Evolutionary conservation across 73 alveolate genomes (phyloP).

Genomic region (Paramecium bursaria): DNA sequence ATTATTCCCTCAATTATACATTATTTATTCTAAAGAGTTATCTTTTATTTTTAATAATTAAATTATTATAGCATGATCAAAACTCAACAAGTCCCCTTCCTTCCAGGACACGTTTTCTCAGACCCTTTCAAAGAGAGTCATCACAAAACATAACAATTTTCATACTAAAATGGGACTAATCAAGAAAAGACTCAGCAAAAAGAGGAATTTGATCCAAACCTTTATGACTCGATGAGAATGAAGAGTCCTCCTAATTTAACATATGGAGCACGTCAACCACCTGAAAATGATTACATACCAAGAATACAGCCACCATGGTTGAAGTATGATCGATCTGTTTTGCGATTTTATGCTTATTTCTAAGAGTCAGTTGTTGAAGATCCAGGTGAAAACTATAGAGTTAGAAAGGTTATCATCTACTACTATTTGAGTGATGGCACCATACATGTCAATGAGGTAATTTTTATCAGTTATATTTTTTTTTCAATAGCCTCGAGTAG

Average conservation of each 20-base stretch:
- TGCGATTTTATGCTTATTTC: conserved; percentile 92
- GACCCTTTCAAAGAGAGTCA: conserved; percentile 71
- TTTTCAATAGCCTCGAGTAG: conserved; percentile 79
- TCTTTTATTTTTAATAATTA: too few relatives aligned
- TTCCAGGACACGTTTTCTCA: conserved; percentile 70
- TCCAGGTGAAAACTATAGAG: conserved; percentile 89
- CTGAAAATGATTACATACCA: conserved; percentile 90
- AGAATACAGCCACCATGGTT: conserved; percentile 90
- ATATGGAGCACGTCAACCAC: conserved; percentile 72
- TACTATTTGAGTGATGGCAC: conserved; percentile 96
- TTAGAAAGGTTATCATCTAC: conserved; percentile 88
- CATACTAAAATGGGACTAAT: conserved; percentile 50
- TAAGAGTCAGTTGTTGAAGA: conserved; percentile 94
- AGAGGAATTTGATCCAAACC: conserved; percentile 67
- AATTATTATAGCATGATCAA: too few relatives aligned
- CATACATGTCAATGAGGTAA: conserved; percentile 89
- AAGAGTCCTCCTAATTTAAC: conserved; percentile 66
- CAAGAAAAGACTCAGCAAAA: conserved; percentile 63
- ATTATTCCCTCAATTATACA: too few relatives aligned
- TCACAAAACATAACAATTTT: conserved; percentile 67
- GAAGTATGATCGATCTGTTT: conserved; percentile 88
- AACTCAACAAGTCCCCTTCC: conserved; percentile 65
- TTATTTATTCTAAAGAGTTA: too few relatives aligned
- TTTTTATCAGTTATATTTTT: background rate
- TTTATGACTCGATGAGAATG: conserved; percentile 65